Evolutionary conservation across 257 asterid species (phyloP).

Genomic region (Fraxinus excelsior): DNA sequence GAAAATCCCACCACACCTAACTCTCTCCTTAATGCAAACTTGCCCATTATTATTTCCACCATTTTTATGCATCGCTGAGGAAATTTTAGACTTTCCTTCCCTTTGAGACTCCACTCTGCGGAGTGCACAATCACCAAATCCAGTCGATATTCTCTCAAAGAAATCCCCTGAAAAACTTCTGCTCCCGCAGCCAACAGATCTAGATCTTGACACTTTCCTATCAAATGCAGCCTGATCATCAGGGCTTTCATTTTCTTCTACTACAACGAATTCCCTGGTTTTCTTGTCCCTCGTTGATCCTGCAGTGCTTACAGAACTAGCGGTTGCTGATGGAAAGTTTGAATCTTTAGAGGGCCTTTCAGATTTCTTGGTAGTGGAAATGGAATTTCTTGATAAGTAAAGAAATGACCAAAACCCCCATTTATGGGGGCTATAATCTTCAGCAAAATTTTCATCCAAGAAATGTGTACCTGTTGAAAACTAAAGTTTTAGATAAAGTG

Average conservation of each 20-base stretch:
- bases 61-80: constrained; percentile 38
- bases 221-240: constrained; percentile 47
- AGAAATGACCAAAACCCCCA: constrained; percentile 89
- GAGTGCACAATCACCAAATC: constrained; percentile 94
- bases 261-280: constrained; percentile 54
- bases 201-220: constrained; percentile 89
- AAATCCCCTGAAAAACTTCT: constrained; percentile 96
- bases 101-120: constrained; percentile 95
- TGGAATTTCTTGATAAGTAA: constrained; percentile 51
- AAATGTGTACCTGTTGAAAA: constrained; percentile 40
- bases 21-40: constrained; percentile 80
- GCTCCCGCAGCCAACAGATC: constrained; percentile 99
- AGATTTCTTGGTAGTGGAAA: constrained; percentile 35
- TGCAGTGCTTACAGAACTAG: constrained; percentile 28
- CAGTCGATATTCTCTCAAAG: constrained; percentile 93
- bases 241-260: constrained; percentile 75
- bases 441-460: constrained; percentile 50
- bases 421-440: constrained; percentile 49
- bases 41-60: constrained; percentile 42
- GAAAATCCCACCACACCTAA: constrained; percentile 88
- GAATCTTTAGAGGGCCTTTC: constrained; percentile 37
- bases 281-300: constrained; percentile 57
- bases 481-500: neutral
- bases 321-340: constrained; percentile 46
- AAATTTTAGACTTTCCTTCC: constrained; percentile 73